Conservation (phyloP, 805 yeast species). For the Lipomyces starkeyi region DNA sequence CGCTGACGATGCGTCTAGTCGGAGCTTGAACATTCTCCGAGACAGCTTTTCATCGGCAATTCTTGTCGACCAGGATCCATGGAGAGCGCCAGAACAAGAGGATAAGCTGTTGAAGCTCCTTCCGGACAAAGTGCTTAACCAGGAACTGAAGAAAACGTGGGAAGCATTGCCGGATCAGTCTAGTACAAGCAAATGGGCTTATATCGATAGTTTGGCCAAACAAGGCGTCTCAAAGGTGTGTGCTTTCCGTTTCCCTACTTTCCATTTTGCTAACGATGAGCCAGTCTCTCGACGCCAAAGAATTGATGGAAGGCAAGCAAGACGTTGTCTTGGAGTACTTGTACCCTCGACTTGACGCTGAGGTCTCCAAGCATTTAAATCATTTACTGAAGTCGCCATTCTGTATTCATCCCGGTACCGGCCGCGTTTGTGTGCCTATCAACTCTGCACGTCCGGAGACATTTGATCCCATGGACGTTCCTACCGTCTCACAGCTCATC, state of each 20-base stretch:
- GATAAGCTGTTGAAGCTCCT: constrained; percentile 64
- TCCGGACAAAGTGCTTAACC: constrained; percentile 57
- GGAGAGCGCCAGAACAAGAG: constrained; percentile 64
- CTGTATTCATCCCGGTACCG: constrained; percentile 95
- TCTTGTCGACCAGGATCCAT: constrained; percentile 84
- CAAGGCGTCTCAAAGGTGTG: constrained; percentile 43
- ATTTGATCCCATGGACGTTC: constrained; percentile 82
- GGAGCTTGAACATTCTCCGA: constrained; percentile 73
- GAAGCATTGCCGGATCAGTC: constrained; percentile 55
- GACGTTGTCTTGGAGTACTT: constrained; percentile 78
- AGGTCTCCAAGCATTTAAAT: constrained; percentile 86
- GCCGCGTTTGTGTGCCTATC: constrained; percentile 84
- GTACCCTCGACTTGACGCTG: constrained; percentile 92
- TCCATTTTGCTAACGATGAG: constrained; percentile 35
- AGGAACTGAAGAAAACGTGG: constrained; percentile 67
- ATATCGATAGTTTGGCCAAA: constrained; percentile 56
- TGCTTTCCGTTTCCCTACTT: not conserved
- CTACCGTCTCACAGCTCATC: constrained; percentile 69
- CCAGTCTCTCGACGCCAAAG: constrained; percentile 51
- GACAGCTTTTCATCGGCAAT: constrained; percentile 68
- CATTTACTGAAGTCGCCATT: constrained; percentile 96
- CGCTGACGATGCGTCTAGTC: constrained; percentile 45
- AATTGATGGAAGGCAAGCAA: constrained; percentile 72
- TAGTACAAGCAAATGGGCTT: constrained; percentile 77
- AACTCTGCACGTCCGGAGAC: constrained; percentile 49